A percentile compares a stretch with the other conserved stretches of the same genome.
phyloP scores from a whole-genome alignment of 1,284 basidiomycete genomes.

The Fomitopsis betulina region DNA sequence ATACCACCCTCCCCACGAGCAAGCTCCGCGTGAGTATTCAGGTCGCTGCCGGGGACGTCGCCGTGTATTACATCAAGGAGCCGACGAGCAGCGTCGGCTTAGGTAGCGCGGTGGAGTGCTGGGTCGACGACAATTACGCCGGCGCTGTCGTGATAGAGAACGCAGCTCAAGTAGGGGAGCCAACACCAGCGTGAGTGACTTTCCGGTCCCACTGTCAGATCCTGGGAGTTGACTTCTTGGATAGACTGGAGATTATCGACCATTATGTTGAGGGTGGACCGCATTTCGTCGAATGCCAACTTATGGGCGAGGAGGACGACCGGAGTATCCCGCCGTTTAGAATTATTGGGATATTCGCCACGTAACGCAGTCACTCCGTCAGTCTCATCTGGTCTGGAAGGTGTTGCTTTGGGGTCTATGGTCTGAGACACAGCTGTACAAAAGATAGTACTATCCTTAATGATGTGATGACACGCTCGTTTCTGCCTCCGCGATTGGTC shows the following conservation, averaged over 20 bases:
- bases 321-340: constrained; percentile 69
- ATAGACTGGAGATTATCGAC: constrained; percentile 76
- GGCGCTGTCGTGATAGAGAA: constrained; percentile 64
- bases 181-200: constrained; percentile 50
- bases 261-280: constrained; percentile 69
- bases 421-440: background rate
- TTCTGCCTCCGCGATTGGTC: background rate
- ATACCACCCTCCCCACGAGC: constrained; percentile 73
- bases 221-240: background rate
- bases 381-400: background rate
- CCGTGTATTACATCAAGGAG: constrained; percentile 73
- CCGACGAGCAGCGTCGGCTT: constrained; percentile 44
- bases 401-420: background rate
- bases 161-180: constrained; percentile 44
- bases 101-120: constrained; percentile 71
- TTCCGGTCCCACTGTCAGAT: constrained; percentile 8
- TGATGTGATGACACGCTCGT: background rate
- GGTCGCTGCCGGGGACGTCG: constrained; percentile 74
- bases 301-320: constrained; percentile 78
- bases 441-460: background rate
- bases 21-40: constrained; percentile 73
- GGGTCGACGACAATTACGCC: constrained; percentile 78
- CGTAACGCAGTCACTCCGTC: constrained; percentile 29
- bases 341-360: constrained; percentile 79
- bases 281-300: constrained; percentile 82